Evolutionary conservation across 2,329 filamentous ascomycete species (phyloP).

Genomic region (Apiospora sp.): DNA sequence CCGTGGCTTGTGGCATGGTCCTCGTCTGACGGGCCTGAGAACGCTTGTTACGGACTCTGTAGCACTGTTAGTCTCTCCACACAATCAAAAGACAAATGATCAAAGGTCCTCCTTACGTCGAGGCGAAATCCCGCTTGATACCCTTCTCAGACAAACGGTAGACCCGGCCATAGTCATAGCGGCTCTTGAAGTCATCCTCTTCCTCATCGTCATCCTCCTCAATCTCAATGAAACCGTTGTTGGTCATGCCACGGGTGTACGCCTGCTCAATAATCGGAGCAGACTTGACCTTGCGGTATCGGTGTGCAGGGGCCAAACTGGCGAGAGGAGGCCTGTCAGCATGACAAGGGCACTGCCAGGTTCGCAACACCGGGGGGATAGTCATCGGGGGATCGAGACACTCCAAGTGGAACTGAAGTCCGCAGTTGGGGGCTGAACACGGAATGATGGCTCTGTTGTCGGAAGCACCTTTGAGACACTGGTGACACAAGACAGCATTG

Average conservation of each 20-base stretch:
- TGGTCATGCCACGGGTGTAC: conserved; percentile 69
- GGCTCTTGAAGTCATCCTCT: conserved; percentile 64
- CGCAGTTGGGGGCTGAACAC: conserved; percentile 76
- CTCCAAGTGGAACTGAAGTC: conserved; percentile 88
- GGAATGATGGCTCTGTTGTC: conserved; percentile 78
- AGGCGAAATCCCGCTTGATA: conserved; percentile 77
- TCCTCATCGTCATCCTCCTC: conserved; percentile 66
- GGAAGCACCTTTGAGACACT: conserved; percentile 73
- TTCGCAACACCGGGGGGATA: conserved; percentile 76
- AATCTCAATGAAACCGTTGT: conserved; percentile 77
- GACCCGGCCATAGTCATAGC: conserved; percentile 68
- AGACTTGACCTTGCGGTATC: conserved; percentile 67
- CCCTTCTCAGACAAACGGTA: conserved; percentile 71
- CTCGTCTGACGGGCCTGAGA: conserved; percentile 30
- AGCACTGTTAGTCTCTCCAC: conserved; percentile 31
- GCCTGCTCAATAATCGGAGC: conserved; percentile 59
- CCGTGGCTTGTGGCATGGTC: neutral
- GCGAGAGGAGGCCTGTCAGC: conserved; percentile 75
- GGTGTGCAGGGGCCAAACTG: conserved; percentile 66
- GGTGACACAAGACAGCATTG: conserved; percentile 78
- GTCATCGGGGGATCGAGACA: conserved; percentile 87
- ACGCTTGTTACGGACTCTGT: conserved; percentile 42
- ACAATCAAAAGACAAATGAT: neutral
- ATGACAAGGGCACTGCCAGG: conserved; percentile 91
- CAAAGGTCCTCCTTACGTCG: conserved; percentile 57